Evolutionary conservation across 768 basidiomycete genomes (phyloP).

Genomic region (Vararia minispora): DNA sequence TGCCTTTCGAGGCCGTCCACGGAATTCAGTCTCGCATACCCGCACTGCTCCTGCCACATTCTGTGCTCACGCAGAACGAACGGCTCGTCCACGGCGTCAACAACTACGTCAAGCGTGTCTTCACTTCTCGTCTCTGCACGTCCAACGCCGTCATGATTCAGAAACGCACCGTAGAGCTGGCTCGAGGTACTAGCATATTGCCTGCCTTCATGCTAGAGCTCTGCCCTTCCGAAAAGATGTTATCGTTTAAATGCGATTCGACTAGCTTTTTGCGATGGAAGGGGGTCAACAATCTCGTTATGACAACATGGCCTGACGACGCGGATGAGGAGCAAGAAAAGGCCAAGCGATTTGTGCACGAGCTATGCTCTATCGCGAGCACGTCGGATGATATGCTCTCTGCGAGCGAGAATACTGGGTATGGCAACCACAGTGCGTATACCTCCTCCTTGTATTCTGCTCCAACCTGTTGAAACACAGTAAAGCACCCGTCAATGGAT

Average conservation of each 20-base stretch:
- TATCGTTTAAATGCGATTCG: slow-evolving; percentile 8
- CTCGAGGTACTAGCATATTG: not conserved
- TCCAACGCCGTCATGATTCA: not conserved
- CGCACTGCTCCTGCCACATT: not conserved
- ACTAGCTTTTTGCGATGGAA: slow-evolving; percentile 8
- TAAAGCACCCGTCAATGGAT: no score
- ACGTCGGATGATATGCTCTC: slow-evolving; percentile 4
- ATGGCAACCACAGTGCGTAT: slow-evolving; percentile 12
- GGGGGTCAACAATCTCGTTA: not conserved
- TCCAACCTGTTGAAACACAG: no score
- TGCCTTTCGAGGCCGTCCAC: slow-evolving; percentile 13
- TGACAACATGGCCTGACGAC: slow-evolving; percentile 1
- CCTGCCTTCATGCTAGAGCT: slow-evolving; percentile 6
- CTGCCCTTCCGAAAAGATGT: slow-evolving; percentile 6
- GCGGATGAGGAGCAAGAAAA: slow-evolving; percentile 2
- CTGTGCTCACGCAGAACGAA: slow-evolving; percentile 5
- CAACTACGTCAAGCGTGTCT: slow-evolving; percentile 9
- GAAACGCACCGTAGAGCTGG: slow-evolving; percentile 4
- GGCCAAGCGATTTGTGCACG: not conserved
- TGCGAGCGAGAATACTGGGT: slow-evolving; percentile 3
- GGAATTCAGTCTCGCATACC: slow-evolving; percentile 7
- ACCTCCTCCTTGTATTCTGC: no score
- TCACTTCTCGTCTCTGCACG: slow-evolving; percentile 1
- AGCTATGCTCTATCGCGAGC: slow-evolving; percentile 3
- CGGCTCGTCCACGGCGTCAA: slow-evolving; percentile 2